Percentiles rank a stretch among this genome's conserved stretches.
phyloP scores from a whole-genome alignment of 2,329 filamentous ascomycete species.

The Emmonsia crescens region DNA sequence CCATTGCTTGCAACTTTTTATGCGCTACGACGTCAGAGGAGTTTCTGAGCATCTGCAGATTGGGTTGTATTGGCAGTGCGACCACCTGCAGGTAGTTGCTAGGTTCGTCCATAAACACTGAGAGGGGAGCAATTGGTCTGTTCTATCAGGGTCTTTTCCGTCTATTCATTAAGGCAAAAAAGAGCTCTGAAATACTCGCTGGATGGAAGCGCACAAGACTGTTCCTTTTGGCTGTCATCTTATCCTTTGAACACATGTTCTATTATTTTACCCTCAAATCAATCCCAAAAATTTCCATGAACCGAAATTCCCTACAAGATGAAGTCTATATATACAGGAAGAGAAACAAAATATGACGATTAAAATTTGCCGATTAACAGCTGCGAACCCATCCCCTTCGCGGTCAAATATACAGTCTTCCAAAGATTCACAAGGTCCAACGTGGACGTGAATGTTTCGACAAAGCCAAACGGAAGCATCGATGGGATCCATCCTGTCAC shows the following conservation, averaged over 20 bases:
- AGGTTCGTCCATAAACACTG: not conserved
- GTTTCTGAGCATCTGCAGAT: not conserved
- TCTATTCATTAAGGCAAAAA: too few relatives aligned
- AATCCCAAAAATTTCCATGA: not conserved
- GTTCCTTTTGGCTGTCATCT: not conserved
- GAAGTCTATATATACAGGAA: not conserved
- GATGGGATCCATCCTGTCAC: conserved; percentile 70
- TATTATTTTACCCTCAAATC: not conserved
- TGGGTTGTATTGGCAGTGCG: too few relatives aligned
- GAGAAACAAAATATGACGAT: not conserved
- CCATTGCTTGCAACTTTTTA: not conserved
- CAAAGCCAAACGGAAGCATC: conserved; percentile 84
- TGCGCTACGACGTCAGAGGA: not conserved
- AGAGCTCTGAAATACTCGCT: too few relatives aligned
- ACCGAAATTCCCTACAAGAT: not conserved
- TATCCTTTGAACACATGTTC: not conserved
- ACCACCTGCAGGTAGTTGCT: not conserved
- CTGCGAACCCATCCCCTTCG: conserved; percentile 63
- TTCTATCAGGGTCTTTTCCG: too few relatives aligned
- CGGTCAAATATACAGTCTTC: conserved; percentile 65
- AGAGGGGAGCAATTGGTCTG: not conserved
- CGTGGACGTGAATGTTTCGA: conserved; percentile 68
- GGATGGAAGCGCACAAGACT: not conserved
- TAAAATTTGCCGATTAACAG: conserved; percentile 61
- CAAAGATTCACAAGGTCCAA: conserved; percentile 77